These are phyloP conservation scores for Podila verticillata DNA, from an alignment of 192 early-diverging fungal species.

Conservation along the genomic window DNA sequence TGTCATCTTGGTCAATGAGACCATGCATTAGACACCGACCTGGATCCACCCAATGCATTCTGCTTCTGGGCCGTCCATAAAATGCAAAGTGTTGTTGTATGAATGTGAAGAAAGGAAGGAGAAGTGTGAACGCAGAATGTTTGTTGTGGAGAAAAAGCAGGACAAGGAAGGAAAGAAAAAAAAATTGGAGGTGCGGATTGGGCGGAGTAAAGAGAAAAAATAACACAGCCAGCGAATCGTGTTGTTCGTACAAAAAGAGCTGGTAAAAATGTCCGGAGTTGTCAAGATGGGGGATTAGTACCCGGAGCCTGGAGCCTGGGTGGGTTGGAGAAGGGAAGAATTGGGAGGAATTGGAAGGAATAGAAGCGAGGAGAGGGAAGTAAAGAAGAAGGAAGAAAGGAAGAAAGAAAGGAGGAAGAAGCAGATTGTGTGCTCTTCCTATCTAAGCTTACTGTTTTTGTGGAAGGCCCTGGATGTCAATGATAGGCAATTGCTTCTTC, in stretches of 20 bases:
- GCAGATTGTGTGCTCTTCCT: not conserved
- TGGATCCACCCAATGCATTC: slow-evolving; percentile 47
- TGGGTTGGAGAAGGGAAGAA: not conserved
- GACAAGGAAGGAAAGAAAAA: not conserved
- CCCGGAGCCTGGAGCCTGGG: not conserved
- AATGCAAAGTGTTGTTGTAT: not conserved
- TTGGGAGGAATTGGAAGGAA: not conserved
- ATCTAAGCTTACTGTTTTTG: too few species aligned
- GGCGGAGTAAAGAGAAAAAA: not conserved
- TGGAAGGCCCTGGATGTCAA: not conserved
- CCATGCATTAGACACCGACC: not conserved
- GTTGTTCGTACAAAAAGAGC: not conserved
- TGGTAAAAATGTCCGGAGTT: not conserved
- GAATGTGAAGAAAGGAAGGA: not conserved
- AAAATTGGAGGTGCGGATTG: not conserved
- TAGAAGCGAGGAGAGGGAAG: slow-evolving; percentile 5
- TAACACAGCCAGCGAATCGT: not conserved
- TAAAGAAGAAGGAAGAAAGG: not conserved
- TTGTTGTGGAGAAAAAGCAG: too few species aligned
- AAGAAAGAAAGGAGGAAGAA: not conserved
- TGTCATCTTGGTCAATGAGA: not conserved
- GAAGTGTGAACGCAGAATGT: too few species aligned
- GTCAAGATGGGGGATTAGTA: not conserved
- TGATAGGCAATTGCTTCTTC: not conserved
- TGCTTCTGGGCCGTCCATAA: slow-evolving; percentile 26